Evolutionary conservation across 805 yeast genomes (phyloP).

Genomic region (Saturnispora serradocipensis): DNA sequence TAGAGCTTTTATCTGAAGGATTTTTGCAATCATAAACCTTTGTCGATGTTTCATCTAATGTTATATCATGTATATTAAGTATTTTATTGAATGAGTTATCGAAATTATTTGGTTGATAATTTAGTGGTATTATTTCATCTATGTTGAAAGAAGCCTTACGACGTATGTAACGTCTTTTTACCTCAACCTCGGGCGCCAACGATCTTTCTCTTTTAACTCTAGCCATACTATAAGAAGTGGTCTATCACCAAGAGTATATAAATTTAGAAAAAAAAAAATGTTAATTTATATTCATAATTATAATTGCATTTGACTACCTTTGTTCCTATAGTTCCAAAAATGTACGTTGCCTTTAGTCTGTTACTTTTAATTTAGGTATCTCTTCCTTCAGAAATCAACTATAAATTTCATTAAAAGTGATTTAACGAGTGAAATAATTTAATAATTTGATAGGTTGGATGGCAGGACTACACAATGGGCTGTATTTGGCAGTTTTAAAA

Average conservation of each 20-base stretch:
- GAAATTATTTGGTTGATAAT: conserved; percentile 41
- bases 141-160: neutral
- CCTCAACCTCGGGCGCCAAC: neutral
- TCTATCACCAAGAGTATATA: neutral
- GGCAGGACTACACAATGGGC: too few species aligned
- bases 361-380: too few species aligned
- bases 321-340: too few species aligned
- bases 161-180: conserved; percentile 2
- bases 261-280: neutral
- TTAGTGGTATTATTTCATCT: conserved; percentile 32
- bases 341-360: too few species aligned
- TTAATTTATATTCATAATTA: neutral
- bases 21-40: conserved; percentile 29
- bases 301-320: neutral
- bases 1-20: conserved; percentile 22
- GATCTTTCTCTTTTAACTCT: conserved; percentile 4
- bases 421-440: too few species aligned
- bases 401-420: too few species aligned
- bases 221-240: neutral
- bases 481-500: too few species aligned
- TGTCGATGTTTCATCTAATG: conserved; percentile 8
- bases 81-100: conserved; percentile 35
- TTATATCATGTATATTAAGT: conserved; percentile 35
- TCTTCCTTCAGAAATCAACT: too few species aligned
- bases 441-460: too few species aligned